A percentile compares a stretch with the other conserved stretches of the same genome.
Evolutionary conservation across 2,329 filamentous ascomycete species (phyloP).

Genomic region (Colletotrichum caudatum): DNA sequence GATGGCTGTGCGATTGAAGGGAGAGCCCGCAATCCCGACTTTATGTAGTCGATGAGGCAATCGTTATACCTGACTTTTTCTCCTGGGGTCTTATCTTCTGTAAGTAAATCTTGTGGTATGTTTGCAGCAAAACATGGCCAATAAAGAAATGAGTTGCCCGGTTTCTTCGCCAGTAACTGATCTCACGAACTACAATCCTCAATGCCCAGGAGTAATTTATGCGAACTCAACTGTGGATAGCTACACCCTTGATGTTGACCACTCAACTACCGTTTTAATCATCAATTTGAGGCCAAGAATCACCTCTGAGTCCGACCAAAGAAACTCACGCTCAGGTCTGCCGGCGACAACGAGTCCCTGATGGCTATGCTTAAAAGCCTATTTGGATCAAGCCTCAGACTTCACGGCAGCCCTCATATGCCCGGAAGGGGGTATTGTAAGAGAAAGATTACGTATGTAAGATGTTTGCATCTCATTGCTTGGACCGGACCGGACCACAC

Average conservation of each 20-base stretch:
- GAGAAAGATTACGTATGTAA: neutral
- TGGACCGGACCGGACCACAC: too few species aligned
- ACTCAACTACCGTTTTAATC: neutral
- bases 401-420: neutral
- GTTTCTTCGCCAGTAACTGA: too few species aligned
- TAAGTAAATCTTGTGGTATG: rapidly evolving
- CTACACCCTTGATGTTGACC: neutral
- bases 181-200: neutral
- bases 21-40: neutral
- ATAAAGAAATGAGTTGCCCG: neutral
- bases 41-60: neutral
- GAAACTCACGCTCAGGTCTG: conserved; percentile 1
- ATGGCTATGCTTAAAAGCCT: neutral
- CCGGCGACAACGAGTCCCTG: neutral
- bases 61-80: neutral
- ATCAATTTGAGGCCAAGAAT: too few species aligned
- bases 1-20: too few species aligned
- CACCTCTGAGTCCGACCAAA: too few species aligned
- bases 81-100: too few species aligned
- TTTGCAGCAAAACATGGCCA: neutral
- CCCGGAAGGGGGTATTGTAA: neutral
- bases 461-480: neutral
- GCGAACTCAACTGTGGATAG: neutral
- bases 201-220: neutral
- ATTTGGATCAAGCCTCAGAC: neutral